Evolutionary conservation across 2,329 filamentous ascomycete genomes (phyloP), one percentile per base, ranked within the genome.

Genomic region (Phaeosphaeriaceae sp.): DNA sequence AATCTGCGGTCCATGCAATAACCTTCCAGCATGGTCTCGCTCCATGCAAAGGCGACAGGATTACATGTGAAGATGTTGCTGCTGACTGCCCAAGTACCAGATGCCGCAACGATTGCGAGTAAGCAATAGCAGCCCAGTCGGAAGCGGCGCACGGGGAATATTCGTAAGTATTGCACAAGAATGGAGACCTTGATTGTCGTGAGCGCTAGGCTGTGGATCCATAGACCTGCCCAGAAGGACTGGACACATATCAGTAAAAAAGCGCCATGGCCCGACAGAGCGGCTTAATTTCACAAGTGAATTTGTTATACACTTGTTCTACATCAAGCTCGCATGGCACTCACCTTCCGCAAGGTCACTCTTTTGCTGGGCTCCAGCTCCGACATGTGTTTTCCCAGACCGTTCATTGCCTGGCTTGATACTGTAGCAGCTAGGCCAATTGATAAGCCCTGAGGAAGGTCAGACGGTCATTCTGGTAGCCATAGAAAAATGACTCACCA

Each of bases 151-250:
- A 60, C 61, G 4, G 70, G 65, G 48, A 76, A 76, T 11, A 77
- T 70, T 3, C 67, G 69, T 15, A 74, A 61, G 33, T 73, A 75
- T 21, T 76, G 74, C 11, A 72, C 56, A 25, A 77, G 60, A 40
- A 76, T 72, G 1, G 73, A 72, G 2, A 76, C 51, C 50, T 76
- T 76, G n/a, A 64, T 74, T 27, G 65, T 59, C 2, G 67, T 71
- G 19, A 77, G 65, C 10, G 67, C 53, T n/a, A 76, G 63, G 49
- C 68, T 69, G 56, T 76, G 76, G 7, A 74, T 63, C 71, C 70
- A 75, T 0, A 75, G 57, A 20, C 70, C 71, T 9, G 68, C 70
- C 74, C 73, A 77, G 47, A 77, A 76, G 25, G 71, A 67, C 74
- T 76, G 46, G 31, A 45, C 24, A n/a, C 2, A 42, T 19, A 54